Conservation (phyloP, 306 rosid genomes). For the Urtica urens region DNA sequence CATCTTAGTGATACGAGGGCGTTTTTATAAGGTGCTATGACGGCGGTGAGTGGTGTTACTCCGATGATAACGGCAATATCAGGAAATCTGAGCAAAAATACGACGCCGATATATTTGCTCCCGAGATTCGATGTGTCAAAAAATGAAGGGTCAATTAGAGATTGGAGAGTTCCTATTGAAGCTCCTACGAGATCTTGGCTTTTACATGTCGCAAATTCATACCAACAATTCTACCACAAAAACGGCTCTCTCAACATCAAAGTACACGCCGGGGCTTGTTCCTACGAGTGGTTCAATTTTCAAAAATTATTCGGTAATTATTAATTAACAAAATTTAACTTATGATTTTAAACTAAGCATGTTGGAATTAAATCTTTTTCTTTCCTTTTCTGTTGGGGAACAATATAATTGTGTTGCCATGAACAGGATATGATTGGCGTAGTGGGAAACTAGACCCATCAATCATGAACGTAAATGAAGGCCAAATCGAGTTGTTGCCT, state of each 20-base stretch:
- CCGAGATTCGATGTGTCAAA: slow-evolving; percentile 38
- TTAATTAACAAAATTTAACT: too few species aligned
- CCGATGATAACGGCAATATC: slow-evolving; percentile 86
- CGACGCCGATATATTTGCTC: slow-evolving; percentile 60
- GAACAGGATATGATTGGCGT: slow-evolving; percentile 77
- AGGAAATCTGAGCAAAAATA: slow-evolving; percentile 58
- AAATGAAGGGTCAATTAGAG: slow-evolving; percentile 26
- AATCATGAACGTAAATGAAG: slow-evolving; percentile 46
- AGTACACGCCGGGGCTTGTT: slow-evolving; percentile 69
- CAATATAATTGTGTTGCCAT: too few species aligned
- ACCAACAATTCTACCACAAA: slow-evolving; percentile 21
- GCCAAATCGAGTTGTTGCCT: slow-evolving; percentile 41
- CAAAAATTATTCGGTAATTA: slow-evolving; percentile 53
- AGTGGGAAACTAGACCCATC: slow-evolving; percentile 70
- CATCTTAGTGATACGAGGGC: too few species aligned
- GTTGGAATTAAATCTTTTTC: too few species aligned
- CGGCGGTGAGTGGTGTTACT: slow-evolving; percentile 57
- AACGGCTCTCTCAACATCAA: slow-evolving; percentile 43
- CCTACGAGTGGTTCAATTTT: slow-evolving; percentile 89
- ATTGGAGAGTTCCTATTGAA: slow-evolving; percentile 68
- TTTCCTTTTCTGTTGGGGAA: too few species aligned
- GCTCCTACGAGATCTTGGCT: slow-evolving; percentile 79
- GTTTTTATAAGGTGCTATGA: slow-evolving; percentile 57
- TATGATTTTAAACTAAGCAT: too few species aligned
- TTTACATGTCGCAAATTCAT: slow-evolving; percentile 79